Evolutionary conservation across 116 monocot species (phyloP).

Genomic region (Zostera marina): DNA sequence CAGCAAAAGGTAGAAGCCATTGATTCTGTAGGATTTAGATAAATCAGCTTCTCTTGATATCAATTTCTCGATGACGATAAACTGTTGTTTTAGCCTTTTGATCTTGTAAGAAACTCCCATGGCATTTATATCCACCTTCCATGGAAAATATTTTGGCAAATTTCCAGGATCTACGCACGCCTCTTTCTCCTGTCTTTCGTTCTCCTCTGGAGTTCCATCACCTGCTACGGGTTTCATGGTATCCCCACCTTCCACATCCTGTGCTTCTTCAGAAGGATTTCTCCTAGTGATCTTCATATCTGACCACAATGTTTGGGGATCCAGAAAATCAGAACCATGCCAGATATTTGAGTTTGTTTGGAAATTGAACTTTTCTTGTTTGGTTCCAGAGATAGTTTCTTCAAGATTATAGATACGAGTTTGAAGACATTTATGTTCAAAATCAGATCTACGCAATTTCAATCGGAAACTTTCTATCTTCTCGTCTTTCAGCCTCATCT

Average conservation of each 20-base stretch:
- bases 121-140: constrained; percentile 78
- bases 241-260: neutral
- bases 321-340: neutral
- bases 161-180: constrained; percentile 22
- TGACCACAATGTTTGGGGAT: constrained; percentile 4
- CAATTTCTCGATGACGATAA: constrained; percentile 56
- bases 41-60: neutral
- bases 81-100: constrained; percentile 76
- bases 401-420: constrained; percentile 51
- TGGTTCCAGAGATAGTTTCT: constrained; percentile 19
- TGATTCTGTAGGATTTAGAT: constrained; percentile 10
- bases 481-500: constrained; percentile 72
- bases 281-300: constrained; percentile 10
- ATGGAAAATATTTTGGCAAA: constrained; percentile 5
- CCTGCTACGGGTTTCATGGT: neutral
- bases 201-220: neutral
- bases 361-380: constrained; percentile 4
- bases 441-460: constrained; percentile 46
- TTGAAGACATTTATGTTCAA: constrained; percentile 49
- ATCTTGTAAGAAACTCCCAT: constrained; percentile 87
- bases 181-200: constrained; percentile 44
- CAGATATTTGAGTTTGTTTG: constrained; percentile 10
- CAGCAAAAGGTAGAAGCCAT: constrained; percentile 28
- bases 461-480: constrained; percentile 45
- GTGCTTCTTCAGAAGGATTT: constrained; percentile 1